Evolutionary conservation across 768 basidiomycete species (phyloP), one percentile per base, ranked within the genome.

Genomic region (Hericium coralloides): DNA sequence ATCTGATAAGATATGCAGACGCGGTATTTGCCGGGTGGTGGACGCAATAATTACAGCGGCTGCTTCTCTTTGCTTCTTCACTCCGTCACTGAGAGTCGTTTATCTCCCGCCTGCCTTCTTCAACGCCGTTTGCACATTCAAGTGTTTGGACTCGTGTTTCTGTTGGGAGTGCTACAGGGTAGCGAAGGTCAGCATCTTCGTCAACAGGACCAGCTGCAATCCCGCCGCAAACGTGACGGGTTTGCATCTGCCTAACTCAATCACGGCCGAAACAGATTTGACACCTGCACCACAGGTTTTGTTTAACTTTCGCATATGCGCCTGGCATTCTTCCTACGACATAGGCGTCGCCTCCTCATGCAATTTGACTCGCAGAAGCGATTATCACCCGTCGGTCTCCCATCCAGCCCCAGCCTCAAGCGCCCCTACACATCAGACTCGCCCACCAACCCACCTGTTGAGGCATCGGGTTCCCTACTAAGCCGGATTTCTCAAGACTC

Each of bases 261-360:
- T 37, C 36, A 53, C 20, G 23, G 12, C 25, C 26, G 14, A 20
- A 36, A 20, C 52, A 36, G 18, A 18, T 17, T 59, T 53, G 14
- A 55, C 39, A 3, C 17, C 25, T 52, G 49, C 38, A 22, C 47
- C 45, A 45, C 22, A 59, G 55, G 20, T 49, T 38, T 45, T 49
- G 25, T 20, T 20, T 59, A 38, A 38, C 58, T 31, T 43, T 31
- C 43, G 36, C 56, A 37, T 75, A 83, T 84, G 81, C 78, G 75
- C 73, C 65, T 78, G 67, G 76, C 74, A 63, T 70, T 74, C 62
- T 55, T 75, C 54, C 68, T 79, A 60, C 72, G 74, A 63, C 69
- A 73, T 56, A 75, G 79, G 76, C 76, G 72, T 69, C 74, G 78
- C 72, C 75, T 81, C 69, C 73, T 81, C 73, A 83, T 84, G 82